Evolutionary conservation across 768 basidiomycete genomes (phyloP).

Genomic region (Rhodosporidiobolus odoratus): DNA sequence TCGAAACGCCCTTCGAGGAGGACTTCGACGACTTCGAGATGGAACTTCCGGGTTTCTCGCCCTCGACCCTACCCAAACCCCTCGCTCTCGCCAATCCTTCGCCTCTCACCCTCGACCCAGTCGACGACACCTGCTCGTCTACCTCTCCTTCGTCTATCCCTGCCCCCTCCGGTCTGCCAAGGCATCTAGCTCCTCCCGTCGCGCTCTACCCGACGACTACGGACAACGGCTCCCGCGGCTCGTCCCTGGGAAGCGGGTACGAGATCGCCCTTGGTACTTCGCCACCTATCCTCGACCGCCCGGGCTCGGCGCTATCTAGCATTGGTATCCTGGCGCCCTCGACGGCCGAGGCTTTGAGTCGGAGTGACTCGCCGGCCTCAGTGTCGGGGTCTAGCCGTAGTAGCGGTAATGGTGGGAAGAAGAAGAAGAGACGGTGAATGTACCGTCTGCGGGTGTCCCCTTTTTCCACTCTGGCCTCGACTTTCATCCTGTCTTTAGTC

Average conservation of each 20-base stretch:
- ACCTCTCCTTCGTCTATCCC: not conserved
- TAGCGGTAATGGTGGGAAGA: not conserved
- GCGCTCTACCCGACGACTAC: not conserved
- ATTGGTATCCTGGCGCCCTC: not conserved
- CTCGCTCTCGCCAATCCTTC: not conserved
- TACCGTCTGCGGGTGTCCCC: too few species aligned
- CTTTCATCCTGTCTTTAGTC: not conserved
- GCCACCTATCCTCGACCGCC: slow-evolving; percentile 6
- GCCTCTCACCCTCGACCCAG: not conserved
- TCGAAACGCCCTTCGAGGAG: slow-evolving; percentile 25
- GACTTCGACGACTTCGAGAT: slow-evolving; percentile 34
- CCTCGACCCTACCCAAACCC: not conserved
- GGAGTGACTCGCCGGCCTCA: not conserved
- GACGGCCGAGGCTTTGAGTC: not conserved
- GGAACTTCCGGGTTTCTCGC: not conserved
- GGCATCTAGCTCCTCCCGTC: slow-evolving; percentile 16
- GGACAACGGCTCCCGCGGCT: not conserved
- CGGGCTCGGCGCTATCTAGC: not conserved
- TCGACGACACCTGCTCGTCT: not conserved
- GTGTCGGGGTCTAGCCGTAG: not conserved
- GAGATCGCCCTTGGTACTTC: not conserved
- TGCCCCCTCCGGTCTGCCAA: not conserved
- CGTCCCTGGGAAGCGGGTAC: not conserved
- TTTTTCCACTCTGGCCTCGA: not conserved
- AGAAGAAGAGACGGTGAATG: slow-evolving; percentile 22